These are phyloP conservation scores for Phytophthora brassicae DNA, from an alignment of 352 stramenopile genomes.

Conservation along the genomic window DNA sequence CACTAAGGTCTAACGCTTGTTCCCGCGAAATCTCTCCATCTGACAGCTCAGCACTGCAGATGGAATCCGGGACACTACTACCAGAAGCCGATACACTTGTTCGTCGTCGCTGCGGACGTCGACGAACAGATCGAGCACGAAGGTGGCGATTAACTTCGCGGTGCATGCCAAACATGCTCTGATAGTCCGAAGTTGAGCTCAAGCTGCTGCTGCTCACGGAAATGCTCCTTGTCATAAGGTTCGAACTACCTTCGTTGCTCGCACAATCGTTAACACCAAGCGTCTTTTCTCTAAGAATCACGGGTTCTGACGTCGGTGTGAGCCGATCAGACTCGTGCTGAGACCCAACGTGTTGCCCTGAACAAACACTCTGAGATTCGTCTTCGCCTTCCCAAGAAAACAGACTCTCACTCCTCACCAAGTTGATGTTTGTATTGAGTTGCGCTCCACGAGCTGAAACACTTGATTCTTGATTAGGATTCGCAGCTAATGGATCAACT, in stretches of 20 bases:
- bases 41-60: constrained; percentile 43
- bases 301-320: constrained; percentile 1
- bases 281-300: constrained; percentile 8
- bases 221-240: constrained; percentile 1
- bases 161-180: constrained; percentile 2
- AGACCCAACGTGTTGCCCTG: not conserved
- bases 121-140: not conserved
- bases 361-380: not conserved
- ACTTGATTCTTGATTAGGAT: not conserved
- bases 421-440: not conserved
- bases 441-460: not conserved
- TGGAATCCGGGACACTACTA: constrained; percentile 32
- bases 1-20: constrained; percentile 45
- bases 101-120: not conserved
- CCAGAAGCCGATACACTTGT: constrained; percentile 10
- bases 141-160: constrained; percentile 19
- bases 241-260: constrained; percentile 12
- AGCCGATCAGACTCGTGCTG: not conserved
- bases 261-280: constrained; percentile 1
- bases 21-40: constrained; percentile 41
- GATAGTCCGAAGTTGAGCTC: constrained; percentile 6
- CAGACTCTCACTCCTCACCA: not conserved
- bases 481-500: not conserved
- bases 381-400: constrained; percentile 14
- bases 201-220: constrained; percentile 20